Conservation (phyloP, 805 yeast genomes). For the Zygoascus ofunaensis region DNA sequence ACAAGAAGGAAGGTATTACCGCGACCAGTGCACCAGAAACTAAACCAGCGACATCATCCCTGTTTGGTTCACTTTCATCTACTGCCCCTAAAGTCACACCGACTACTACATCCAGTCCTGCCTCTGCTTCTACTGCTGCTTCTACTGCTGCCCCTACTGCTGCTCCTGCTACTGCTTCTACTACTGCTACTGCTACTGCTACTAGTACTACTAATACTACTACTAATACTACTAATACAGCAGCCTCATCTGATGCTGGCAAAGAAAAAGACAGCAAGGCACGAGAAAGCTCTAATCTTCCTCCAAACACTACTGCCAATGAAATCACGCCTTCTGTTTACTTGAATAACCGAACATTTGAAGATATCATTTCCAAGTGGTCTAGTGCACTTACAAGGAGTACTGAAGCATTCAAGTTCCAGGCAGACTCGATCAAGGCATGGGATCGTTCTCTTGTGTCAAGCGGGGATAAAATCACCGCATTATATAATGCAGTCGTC, state of each 20-base stretch:
- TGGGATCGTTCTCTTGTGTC: constrained; percentile 83
- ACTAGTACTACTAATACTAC: constrained; percentile 8
- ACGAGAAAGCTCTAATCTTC: constrained; percentile 6
- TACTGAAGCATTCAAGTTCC: constrained; percentile 62
- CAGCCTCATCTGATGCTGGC: neutral
- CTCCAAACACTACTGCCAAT: constrained; percentile 31
- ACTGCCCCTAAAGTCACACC: neutral
- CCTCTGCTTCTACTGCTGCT: constrained; percentile 10
- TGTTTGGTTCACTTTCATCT: no score
- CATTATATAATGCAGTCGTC: constrained; percentile 65
- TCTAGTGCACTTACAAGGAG: constrained; percentile 72
- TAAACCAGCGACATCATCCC: no score
- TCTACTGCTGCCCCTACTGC: constrained; percentile 12
- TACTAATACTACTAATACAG: constrained; percentile 9
- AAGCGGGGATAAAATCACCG: constrained; percentile 77
- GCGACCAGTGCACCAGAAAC: no score
- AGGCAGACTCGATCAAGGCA: constrained; percentile 61
- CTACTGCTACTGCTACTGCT: constrained; percentile 10
- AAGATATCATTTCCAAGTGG: constrained; percentile 90
- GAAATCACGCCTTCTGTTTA: constrained; percentile 46
- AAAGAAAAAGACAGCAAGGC: neutral
- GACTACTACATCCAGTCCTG: constrained; percentile 1
- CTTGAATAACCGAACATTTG: constrained; percentile 82
- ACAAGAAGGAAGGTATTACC: constrained; percentile 1
- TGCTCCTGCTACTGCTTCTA: constrained; percentile 3